phyloP scores from a whole-genome alignment of 2,329 filamentous ascomycete species.

The Didymella arachidicola region DNA sequence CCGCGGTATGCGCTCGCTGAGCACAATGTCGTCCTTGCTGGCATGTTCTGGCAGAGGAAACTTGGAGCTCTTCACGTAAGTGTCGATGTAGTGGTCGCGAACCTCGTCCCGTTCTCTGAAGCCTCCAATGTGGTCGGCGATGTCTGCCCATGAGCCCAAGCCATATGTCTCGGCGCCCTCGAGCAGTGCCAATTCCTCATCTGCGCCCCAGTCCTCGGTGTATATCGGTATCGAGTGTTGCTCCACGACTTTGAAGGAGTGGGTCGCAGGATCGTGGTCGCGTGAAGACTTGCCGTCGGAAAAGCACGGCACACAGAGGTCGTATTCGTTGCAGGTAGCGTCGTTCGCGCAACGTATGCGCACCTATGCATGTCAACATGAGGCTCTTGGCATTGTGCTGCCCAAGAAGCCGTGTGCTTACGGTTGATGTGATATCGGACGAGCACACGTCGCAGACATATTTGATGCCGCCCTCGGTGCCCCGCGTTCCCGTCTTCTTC shows the following conservation, averaged over 20 bases:
- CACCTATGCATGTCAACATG: constrained; percentile 65
- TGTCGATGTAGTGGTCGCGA: constrained; percentile 88
- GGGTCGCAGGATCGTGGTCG: constrained; percentile 84
- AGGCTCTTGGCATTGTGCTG: background rate
- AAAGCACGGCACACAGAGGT: constrained; percentile 96
- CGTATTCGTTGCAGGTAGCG: constrained; percentile 86
- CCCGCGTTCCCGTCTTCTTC: constrained; percentile 88
- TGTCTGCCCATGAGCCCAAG: constrained; percentile 95
- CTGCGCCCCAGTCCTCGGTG: constrained; percentile 92
- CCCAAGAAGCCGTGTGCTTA: constrained; percentile 56
- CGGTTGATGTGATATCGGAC: constrained; percentile 95
- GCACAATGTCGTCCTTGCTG: constrained; percentile 78
- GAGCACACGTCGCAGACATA: constrained; percentile 98
- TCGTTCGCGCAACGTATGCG: constrained; percentile 87
- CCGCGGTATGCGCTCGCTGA: constrained; percentile 81
- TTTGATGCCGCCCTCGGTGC: constrained; percentile 78
- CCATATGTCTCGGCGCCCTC: constrained; percentile 97
- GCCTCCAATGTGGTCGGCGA: constrained; percentile 96
- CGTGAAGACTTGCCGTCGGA: constrained; percentile 80
- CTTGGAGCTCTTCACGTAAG: constrained; percentile 80
- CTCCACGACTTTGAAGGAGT: constrained; percentile 93
- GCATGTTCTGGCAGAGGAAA: constrained; percentile 90
- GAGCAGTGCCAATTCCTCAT: constrained; percentile 91
- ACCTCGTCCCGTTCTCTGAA: constrained; percentile 96
- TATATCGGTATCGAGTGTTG: constrained; percentile 99